Evolutionary conservation across 352 stramenopile genomes (phyloP).

Genomic region (Globisporangium cylindrosporum): DNA sequence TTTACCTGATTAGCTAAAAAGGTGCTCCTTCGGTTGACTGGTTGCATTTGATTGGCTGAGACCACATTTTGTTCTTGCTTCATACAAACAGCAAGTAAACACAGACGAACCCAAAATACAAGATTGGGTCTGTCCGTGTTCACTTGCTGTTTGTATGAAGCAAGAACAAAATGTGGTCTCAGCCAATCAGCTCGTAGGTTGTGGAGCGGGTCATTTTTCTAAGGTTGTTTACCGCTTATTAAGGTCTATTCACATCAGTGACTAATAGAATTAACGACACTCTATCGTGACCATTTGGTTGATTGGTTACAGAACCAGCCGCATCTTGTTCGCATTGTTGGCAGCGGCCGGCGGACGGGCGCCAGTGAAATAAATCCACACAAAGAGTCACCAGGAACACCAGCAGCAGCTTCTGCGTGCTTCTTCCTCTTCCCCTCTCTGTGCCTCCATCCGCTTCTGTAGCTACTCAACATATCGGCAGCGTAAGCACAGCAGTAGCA

Average conservation of each 20-base stretch:
- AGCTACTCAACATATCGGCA: background rate
- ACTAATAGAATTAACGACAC: too few species aligned
- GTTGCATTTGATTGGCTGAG: too few species aligned
- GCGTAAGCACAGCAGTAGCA: background rate
- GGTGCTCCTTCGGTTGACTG: too few species aligned
- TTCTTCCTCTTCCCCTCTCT: background rate
- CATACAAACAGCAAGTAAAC: too few species aligned
- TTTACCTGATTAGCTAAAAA: background rate
- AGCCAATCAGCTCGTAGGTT: background rate
- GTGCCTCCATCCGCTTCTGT: background rate
- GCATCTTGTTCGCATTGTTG: background rate
- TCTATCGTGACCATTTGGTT: background rate
- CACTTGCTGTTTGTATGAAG: too few species aligned
- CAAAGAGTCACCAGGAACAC: constrained; percentile 11
- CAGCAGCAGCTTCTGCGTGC: background rate
- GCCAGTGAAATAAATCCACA: constrained; percentile 13
- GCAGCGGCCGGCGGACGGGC: background rate
- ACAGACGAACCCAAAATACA: too few species aligned
- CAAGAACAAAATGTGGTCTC: too few species aligned
- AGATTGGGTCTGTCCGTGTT: too few species aligned
- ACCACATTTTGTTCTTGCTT: too few species aligned
- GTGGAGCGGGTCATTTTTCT: too few species aligned
- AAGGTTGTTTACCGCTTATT: too few species aligned
- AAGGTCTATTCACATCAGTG: too few species aligned
- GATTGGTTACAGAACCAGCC: constrained; percentile 8